Evolutionary conservation across 768 basidiomycete genomes (phyloP).

Genomic region (Calocybe cyanea): DNA sequence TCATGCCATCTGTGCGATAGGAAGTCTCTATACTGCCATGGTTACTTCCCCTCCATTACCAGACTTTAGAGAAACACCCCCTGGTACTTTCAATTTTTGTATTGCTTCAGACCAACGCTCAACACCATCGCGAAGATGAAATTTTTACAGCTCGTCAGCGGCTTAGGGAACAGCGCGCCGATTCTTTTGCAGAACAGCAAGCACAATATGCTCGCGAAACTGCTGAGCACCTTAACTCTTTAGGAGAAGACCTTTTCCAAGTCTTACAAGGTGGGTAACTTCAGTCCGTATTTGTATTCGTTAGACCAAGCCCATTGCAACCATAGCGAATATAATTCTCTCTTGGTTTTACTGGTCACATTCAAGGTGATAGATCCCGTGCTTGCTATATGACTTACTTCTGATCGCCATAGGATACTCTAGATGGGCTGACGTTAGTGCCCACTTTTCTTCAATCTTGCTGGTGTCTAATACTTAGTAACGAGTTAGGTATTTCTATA

Average conservation of each 20-base stretch:
- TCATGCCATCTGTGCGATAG: conserved; percentile 84
- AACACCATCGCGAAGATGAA: conserved; percentile 36
- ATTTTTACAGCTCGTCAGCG: conserved; percentile 48
- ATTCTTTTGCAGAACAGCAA: conserved; percentile 66
- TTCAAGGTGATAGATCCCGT: conserved; percentile 45
- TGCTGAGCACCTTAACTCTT: conserved; percentile 41
- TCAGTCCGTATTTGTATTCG: background rate
- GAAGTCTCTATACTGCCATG: conserved; percentile 71
- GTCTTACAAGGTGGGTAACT: conserved; percentile 58
- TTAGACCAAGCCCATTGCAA: background rate
- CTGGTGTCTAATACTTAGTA: conserved; percentile 10
- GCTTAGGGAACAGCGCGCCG: conserved; percentile 40
- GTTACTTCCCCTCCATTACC: conserved; percentile 54
- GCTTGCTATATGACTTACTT: background rate
- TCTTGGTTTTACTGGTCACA: conserved; percentile 76
- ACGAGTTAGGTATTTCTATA: conserved; percentile 51
- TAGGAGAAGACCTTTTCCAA: conserved; percentile 55
- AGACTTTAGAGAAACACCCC: conserved; percentile 43
- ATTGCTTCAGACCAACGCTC: background rate
- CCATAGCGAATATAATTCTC: conserved; percentile 59
- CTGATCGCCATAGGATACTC: conserved; percentile 8
- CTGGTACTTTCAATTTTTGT: conserved; percentile 28
- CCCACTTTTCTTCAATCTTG: background rate
- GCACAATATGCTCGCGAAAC: conserved; percentile 51
- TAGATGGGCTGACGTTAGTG: conserved; percentile 71